phyloP scores from a whole-genome alignment of 257 asterid genomes.

The Cynanchum wilfordii region DNA sequence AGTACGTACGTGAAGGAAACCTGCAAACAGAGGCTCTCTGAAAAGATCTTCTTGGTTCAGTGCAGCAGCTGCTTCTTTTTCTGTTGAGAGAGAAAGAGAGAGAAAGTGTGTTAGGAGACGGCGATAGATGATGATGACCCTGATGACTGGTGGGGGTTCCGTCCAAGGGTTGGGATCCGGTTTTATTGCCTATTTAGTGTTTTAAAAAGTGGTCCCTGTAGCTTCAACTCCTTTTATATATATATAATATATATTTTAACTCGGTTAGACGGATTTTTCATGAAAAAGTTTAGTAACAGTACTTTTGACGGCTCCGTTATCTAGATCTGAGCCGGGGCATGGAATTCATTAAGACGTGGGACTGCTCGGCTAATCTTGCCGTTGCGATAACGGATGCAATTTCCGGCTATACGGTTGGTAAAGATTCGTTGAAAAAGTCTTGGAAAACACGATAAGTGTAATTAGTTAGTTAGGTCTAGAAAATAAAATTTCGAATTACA shows the following conservation, averaged over 20 bases:
- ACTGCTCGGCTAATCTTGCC: not conserved
- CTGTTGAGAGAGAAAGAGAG: slow-evolving; percentile 32
- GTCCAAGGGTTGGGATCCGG: slow-evolving; percentile 14
- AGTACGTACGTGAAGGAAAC: slow-evolving; percentile 13
- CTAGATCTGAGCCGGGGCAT: slow-evolving; percentile 1
- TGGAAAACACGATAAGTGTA: not conserved
- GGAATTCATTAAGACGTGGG: not conserved
- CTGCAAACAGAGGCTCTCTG: slow-evolving; percentile 25
- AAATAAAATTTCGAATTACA: no score
- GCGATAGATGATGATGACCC: slow-evolving; percentile 22
- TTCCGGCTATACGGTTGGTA: not conserved
- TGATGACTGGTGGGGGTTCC: slow-evolving; percentile 15
- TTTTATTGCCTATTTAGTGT: slow-evolving; percentile 5
- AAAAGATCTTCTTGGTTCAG: slow-evolving; percentile 31
- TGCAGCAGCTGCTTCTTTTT: slow-evolving; percentile 27
- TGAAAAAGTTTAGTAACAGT: not conserved
- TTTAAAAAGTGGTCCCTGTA: slow-evolving; percentile 20
- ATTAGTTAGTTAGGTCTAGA: no score
- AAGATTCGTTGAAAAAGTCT: not conserved
- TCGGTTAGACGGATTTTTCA: slow-evolving; percentile 3
- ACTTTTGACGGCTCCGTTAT: slow-evolving; percentile 18
- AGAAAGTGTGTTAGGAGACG: slow-evolving; percentile 22
- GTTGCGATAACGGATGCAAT: slow-evolving; percentile 8
- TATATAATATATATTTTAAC: not conserved
- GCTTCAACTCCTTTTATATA: no score